A percentile compares a stretch with the other conserved stretches of the same genome.
phyloP scores from a whole-genome alignment of 768 basidiomycete species.

The Phylloporus scabripes region DNA sequence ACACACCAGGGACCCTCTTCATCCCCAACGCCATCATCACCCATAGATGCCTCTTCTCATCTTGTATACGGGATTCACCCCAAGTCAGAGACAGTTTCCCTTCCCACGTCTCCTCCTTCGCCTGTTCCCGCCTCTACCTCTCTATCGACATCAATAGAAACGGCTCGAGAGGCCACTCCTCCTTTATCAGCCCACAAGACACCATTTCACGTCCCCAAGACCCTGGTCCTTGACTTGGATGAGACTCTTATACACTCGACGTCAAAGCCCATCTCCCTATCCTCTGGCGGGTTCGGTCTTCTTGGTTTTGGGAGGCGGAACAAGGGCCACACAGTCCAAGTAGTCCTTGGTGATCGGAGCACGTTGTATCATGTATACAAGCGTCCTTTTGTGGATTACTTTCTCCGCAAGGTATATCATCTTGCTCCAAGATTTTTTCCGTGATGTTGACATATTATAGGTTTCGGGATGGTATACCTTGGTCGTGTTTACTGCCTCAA shows the following conservation, averaged over 20 bases:
- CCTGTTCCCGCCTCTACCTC: conserved; percentile 10
- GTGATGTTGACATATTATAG: conserved; percentile 37
- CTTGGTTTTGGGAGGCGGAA: conserved; percentile 57
- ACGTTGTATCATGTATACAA: conserved; percentile 98
- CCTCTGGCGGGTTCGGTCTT: conserved; percentile 49
- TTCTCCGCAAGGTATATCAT: conserved; percentile 72
- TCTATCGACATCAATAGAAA: conserved; percentile 11
- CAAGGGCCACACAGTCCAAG: conserved; percentile 86
- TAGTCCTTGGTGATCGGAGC: conserved; percentile 80
- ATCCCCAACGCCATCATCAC: conserved; percentile 18
- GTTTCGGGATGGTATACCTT: conserved; percentile 98
- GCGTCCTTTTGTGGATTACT: conserved; percentile 94
- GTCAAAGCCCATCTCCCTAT: conserved; percentile 60
- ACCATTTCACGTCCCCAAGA: conserved; percentile 82
- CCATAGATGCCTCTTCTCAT: conserved; percentile 15
- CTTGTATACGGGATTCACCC: conserved; percentile 6
- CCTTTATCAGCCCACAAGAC: conserved; percentile 48
- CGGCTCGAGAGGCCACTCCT: conserved; percentile 47
- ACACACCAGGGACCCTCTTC: conserved; percentile 15
- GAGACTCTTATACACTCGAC: conserved; percentile 99
- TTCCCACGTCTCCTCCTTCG: conserved; percentile 25
- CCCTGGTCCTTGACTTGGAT: conserved; percentile 94
- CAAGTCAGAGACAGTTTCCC: conserved; percentile 13
- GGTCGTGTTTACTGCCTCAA: conserved; percentile 97
- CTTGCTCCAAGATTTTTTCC: background rate